These are phyloP conservation scores for Mortierella sp. DNA, from an alignment of 371 early-diverging fungal genomes.

Conservation along the genomic window DNA sequence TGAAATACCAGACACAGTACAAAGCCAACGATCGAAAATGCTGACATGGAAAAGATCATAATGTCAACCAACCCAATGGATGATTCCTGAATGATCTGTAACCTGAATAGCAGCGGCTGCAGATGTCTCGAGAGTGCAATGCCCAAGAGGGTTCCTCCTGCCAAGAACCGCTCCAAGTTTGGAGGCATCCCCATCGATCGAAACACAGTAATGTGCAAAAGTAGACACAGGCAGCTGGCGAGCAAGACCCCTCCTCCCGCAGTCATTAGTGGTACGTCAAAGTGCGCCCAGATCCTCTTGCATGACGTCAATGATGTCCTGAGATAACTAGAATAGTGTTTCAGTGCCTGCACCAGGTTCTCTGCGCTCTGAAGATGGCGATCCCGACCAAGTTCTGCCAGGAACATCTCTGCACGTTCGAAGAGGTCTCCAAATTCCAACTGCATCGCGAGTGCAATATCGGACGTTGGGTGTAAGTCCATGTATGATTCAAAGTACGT, in stretches of 20 bases:
- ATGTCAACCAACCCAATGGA: conserved; percentile 52
- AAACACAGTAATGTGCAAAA: conserved; percentile 37
- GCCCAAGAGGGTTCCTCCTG: conserved; percentile 47
- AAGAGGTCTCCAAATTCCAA: conserved; percentile 51
- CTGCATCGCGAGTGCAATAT: conserved; percentile 46
- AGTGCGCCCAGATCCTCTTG: conserved; percentile 92
- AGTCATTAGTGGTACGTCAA: conserved; percentile 78
- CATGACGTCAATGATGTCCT: conserved; percentile 75
- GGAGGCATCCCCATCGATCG: conserved; percentile 31
- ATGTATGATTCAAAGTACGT: conserved; percentile 72
- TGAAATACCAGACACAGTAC: conserved; percentile 18
- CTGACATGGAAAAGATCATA: conserved; percentile 33
- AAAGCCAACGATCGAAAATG: conserved; percentile 38
- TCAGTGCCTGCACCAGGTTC: conserved; percentile 52
- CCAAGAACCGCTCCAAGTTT: conserved; percentile 35
- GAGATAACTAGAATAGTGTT: conserved; percentile 72
- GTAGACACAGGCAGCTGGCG: conserved; percentile 34
- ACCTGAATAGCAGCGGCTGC: conserved; percentile 19
- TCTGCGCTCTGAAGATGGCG: conserved; percentile 9
- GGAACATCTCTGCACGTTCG: conserved; percentile 46
- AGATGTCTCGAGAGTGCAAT: conserved; percentile 29
- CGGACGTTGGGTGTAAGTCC: conserved; percentile 43
- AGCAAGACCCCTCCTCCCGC: conserved; percentile 67
- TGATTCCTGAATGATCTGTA: conserved; percentile 38
- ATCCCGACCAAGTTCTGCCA: conserved; percentile 27